Base-by-base conservation (phyloP, 2,329 filamentous ascomycete genomes). In the Kalmusia sp. region DNA sequence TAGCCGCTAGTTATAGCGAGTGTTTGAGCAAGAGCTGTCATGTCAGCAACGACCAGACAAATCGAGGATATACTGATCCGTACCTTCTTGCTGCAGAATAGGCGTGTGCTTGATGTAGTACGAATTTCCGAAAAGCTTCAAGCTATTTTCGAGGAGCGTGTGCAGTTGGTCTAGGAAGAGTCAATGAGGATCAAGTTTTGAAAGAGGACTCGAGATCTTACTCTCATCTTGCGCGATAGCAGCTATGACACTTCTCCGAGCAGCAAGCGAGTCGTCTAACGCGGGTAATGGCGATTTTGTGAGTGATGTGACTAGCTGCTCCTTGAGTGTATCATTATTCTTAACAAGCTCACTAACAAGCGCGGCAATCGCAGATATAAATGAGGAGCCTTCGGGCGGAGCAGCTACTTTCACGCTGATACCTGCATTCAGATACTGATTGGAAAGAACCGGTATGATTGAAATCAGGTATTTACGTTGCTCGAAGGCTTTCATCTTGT, bases 31-130 rank as follows among this genome's bases (percentile, higher is more conserved):
- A 93, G 89, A 22, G 87, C 92, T 95, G 47, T n/a, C 1, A 6
- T 22, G 41, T 61, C 21, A 64, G 64, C 72, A 51, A 72, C 3
- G 9, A n/a, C 1, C 4, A n/a, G 22, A n/a, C 3, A 7, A 15
- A 1, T 27, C 9, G 6, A 24, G 3, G 4, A 21, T 9, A 8
- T 12, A 15, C 9, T 14, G 15, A 11, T 9, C 28, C 52, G 38
- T 76, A 90, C 92, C 89, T 82, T 98, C 91, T 81, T 99, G 95
- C 66, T 93, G 90, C 33, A 95, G 69, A n/a, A 90, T 84, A 4
- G 93, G 88, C 0, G 89, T 85, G 73, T 98, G 92, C 52, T 86
- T 90, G 62, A 98, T 92, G 65, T 92, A 96, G 9, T 98, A 79
- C 44, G 89, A 86, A 64, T 97, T 93, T 1, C 91, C 91, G 71